These are phyloP conservation scores for Candida ulmi DNA, from an alignment of 805 yeast species.

Conservation along the genomic window DNA sequence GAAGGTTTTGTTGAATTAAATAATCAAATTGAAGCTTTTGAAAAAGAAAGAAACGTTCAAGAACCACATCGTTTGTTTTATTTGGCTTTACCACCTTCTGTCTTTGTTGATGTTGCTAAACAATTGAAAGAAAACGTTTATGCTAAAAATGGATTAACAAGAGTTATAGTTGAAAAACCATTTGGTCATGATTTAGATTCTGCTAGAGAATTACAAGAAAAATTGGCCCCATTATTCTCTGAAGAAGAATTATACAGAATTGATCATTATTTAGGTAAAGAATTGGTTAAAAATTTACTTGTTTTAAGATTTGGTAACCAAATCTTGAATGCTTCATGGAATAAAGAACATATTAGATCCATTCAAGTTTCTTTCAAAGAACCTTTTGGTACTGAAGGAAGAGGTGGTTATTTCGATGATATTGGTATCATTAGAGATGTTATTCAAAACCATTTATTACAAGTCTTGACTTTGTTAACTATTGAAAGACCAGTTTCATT, in stretches of 20 bases:
- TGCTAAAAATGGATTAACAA: conserved; percentile 61
- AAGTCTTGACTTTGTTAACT: conserved; percentile 83
- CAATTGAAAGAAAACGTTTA: conserved; percentile 67
- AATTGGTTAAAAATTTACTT: conserved; percentile 90
- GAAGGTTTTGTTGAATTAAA: conserved; percentile 66
- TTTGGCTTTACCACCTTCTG: conserved; percentile 93
- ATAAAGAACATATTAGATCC: conserved; percentile 66
- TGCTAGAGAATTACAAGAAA: conserved; percentile 69
- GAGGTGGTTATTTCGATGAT: conserved; percentile 95
- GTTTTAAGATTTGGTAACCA: conserved; percentile 89
- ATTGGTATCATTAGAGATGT: conserved; percentile 97
- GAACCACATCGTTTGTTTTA: conserved; percentile 80
- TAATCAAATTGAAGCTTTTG: conserved; percentile 52
- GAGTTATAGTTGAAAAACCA: conserved; percentile 94
- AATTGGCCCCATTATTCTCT: conserved; percentile 77
- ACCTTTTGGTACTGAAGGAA: conserved; percentile 98
- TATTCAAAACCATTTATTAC: conserved; percentile 95
- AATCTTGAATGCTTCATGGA: conserved; percentile 86
- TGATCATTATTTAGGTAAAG: conserved; percentile 97
- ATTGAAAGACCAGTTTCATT: conserved; percentile 96
- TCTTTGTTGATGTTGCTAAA: conserved; percentile 72
- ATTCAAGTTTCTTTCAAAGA: conserved; percentile 94
- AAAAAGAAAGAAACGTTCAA: conserved; percentile 36
- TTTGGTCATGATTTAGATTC: conserved; percentile 88
- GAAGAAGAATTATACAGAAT: conserved; percentile 94